Conservation (phyloP, 768 basidiomycete genomes). For the Tremella fuciformis region DNA sequence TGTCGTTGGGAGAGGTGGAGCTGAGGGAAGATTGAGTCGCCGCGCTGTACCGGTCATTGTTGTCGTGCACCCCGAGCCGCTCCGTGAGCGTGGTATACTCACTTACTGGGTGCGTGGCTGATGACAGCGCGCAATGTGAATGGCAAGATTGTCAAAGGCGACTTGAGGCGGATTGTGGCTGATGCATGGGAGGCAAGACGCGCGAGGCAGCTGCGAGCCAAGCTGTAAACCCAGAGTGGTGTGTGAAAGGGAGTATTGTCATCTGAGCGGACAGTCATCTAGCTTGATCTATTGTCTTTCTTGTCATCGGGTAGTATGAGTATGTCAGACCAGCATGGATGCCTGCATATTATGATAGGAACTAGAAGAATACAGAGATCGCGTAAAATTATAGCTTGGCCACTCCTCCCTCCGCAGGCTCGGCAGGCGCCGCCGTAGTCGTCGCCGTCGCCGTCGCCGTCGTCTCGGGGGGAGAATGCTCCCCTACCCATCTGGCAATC, state of each 20-base stretch:
- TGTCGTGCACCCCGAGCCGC: conserved; percentile 20
- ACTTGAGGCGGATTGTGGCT: conserved; percentile 26
- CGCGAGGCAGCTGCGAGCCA: background rate
- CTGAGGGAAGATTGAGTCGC: conserved; percentile 18
- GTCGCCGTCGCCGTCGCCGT: too few species aligned
- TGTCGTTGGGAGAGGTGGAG: background rate
- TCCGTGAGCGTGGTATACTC: conserved; percentile 30
- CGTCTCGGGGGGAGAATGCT: background rate
- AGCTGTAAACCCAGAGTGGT: too few species aligned
- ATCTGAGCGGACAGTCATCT: too few species aligned
- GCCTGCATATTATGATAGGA: too few species aligned
- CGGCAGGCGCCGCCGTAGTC: too few species aligned
- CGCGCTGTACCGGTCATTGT: conserved; percentile 29
- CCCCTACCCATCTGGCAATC: conserved; percentile 35
- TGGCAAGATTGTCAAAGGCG: conserved; percentile 44
- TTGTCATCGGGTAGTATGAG: too few species aligned
- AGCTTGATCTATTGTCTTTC: too few species aligned
- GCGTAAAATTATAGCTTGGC: too few species aligned
- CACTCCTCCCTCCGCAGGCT: too few species aligned
- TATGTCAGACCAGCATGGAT: too few species aligned
- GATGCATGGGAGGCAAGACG: conserved; percentile 24
- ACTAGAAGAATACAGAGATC: too few species aligned
- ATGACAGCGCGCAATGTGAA: conserved; percentile 39
- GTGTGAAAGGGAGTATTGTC: too few species aligned
- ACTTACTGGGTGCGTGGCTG: background rate